phyloP scores from a whole-genome alignment of 208 protist genomes.

The Kentomonas sorsogonicus region DNA sequence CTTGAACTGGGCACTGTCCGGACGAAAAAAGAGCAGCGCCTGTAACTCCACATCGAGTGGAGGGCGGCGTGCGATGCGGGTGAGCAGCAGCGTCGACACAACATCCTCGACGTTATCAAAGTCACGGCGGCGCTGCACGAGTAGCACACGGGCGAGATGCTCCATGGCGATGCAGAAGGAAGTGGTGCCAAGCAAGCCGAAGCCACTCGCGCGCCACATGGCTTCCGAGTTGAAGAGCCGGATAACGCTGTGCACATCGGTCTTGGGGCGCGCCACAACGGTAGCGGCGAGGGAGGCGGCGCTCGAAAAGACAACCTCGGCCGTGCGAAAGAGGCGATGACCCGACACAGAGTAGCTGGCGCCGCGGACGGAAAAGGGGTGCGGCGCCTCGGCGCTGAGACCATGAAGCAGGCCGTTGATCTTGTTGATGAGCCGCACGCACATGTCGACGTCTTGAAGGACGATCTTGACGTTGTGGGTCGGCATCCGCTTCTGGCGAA shows the following conservation, averaged over 20 bases:
- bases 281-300: slow-evolving; percentile 30
- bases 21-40: slow-evolving; percentile 23
- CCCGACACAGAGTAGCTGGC: slow-evolving; percentile 19
- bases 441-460: slow-evolving; percentile 42
- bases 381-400: slow-evolving; percentile 14
- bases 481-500: no score
- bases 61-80: slow-evolving; percentile 40
- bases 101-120: slow-evolving; percentile 48
- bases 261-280: slow-evolving; percentile 19
- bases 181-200: slow-evolving; percentile 30
- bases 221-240: slow-evolving; percentile 33
- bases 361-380: slow-evolving; percentile 10
- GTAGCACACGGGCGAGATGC: slow-evolving; percentile 23
- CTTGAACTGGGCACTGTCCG: background rate
- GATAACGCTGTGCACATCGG: slow-evolving; percentile 40
- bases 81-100: slow-evolving; percentile 27
- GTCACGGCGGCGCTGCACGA: slow-evolving; percentile 36
- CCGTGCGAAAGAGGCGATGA: slow-evolving; percentile 31
- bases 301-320: slow-evolving; percentile 23
- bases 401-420: slow-evolving; percentile 16
- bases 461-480: slow-evolving; percentile 14
- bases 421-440: slow-evolving; percentile 27
- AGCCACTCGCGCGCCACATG: slow-evolving; percentile 48
- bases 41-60: slow-evolving; percentile 41
- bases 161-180: slow-evolving; percentile 43